Percentiles rank a stretch among this genome's conserved stretches.
These are phyloP conservation scores for Brassica incana DNA, from an alignment of 345 rosid species.

Conservation along the genomic window DNA sequence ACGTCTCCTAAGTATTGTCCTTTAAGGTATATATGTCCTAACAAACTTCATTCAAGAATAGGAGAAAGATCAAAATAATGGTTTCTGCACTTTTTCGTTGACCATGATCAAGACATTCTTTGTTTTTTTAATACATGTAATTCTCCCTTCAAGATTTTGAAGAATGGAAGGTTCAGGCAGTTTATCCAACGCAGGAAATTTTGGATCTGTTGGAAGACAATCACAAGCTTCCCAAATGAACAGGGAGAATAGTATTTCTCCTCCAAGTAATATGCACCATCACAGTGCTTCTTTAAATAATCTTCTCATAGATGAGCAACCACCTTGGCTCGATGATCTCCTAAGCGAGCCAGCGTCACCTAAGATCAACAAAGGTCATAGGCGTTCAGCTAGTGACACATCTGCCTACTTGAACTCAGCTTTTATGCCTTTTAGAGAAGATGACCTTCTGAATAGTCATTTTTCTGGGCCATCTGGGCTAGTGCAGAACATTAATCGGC, in stretches of 20 bases:
- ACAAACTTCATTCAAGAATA: neutral
- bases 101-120: neutral
- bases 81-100: neutral
- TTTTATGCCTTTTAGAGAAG: slow-evolving; percentile 32
- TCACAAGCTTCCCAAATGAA: slow-evolving; percentile 45
- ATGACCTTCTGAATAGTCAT: slow-evolving; percentile 30
- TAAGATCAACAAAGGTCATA: slow-evolving; percentile 43
- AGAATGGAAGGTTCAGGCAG: slow-evolving; percentile 53
- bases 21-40: slow-evolving; percentile 7
- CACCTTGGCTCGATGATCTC: slow-evolving; percentile 70
- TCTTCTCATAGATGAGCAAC: slow-evolving; percentile 48
- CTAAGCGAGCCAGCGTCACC: slow-evolving; percentile 57
- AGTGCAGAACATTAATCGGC: slow-evolving; percentile 45
- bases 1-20: neutral
- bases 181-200: slow-evolving; percentile 41
- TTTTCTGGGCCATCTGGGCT: slow-evolving; percentile 45
- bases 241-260: slow-evolving; percentile 40
- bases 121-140: neutral
- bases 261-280: slow-evolving; percentile 37
- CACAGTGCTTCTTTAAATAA: slow-evolving; percentile 54
- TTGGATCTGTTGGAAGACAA: slow-evolving; percentile 49
- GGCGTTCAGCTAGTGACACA: slow-evolving; percentile 70
- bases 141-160: neutral
- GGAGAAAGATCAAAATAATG: neutral
- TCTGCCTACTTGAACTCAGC: slow-evolving; percentile 45